phyloP scores from a whole-genome alignment of 1,139 yeast species.

The Pichia cactophila region DNA sequence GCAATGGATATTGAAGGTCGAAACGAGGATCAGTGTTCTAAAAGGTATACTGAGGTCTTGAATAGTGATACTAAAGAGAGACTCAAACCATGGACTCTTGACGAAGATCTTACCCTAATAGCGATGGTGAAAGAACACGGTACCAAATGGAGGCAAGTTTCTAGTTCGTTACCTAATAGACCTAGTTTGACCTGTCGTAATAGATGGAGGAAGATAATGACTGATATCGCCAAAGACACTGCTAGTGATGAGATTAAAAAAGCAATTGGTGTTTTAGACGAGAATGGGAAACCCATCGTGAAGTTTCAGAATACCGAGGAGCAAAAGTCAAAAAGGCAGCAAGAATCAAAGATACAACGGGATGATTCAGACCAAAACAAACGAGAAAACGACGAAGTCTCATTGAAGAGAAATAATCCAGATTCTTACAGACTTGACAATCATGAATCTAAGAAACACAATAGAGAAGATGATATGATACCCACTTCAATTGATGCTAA shows the following conservation, averaged over 20 bases:
- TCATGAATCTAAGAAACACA: background rate
- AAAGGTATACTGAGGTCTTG: conserved; percentile 79
- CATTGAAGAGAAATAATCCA: background rate
- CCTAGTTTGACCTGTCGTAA: conserved; percentile 89
- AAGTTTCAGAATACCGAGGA: conserved; percentile 6
- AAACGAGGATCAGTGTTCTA: conserved; percentile 93
- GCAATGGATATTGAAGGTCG: conserved; percentile 71
- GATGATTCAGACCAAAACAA: background rate
- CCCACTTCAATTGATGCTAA: background rate
- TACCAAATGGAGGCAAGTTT: conserved; percentile 86
- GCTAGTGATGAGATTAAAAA: conserved; percentile 34
- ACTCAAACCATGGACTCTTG: conserved; percentile 69
- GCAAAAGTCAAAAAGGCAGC: background rate
- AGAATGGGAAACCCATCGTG: conserved; percentile 16
- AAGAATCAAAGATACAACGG: background rate
- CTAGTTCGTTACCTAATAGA: conserved; percentile 63
- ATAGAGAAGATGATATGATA: background rate
- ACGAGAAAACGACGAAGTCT: background rate
- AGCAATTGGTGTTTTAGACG: conserved; percentile 30
- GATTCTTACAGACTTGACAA: background rate
- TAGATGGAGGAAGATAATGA: conserved; percentile 82
- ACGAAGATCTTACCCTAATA: conserved; percentile 66
- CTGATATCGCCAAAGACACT: conserved; percentile 61
- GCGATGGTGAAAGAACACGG: conserved; percentile 64
- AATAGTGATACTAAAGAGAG: conserved; percentile 78